Evolutionary conservation across 331 rosid species (phyloP).

Genomic region (Pyrus hybrid): DNA sequence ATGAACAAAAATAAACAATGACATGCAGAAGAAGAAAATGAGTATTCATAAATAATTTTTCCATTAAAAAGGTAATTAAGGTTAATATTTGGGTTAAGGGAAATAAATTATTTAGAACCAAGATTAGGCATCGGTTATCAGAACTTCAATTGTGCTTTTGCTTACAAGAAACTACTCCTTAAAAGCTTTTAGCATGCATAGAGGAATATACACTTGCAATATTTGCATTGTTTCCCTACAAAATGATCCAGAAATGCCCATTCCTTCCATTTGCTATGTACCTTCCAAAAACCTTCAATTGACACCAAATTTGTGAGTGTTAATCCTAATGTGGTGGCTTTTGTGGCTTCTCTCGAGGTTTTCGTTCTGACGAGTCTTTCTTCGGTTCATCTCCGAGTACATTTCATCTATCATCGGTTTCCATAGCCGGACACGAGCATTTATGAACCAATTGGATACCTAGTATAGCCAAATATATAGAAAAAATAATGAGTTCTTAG

Average conservation of each 20-base stretch:
- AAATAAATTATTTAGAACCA: background rate
- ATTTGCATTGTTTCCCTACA: no score
- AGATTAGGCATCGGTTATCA: background rate
- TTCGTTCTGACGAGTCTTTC: constrained; percentile 38
- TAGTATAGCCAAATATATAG: constrained; percentile 6
- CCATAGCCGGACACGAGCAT: constrained; percentile 90
- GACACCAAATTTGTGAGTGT: constrained; percentile 24
- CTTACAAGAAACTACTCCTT: background rate
- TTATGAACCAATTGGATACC: constrained; percentile 96
- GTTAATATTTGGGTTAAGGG: no score
- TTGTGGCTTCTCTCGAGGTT: constrained; percentile 25
- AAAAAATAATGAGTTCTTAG: background rate
- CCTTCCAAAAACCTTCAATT: constrained; percentile 23
- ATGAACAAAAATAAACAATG: no score
- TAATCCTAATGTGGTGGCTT: constrained; percentile 25
- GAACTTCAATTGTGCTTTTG: background rate
- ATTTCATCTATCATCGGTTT: constrained; percentile 95
- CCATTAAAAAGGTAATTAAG: no score
- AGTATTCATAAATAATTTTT: no score
- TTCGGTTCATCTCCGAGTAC: constrained; percentile 81
- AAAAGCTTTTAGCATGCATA: background rate
- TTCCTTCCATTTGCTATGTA: constrained; percentile 2
- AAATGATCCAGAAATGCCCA: background rate
- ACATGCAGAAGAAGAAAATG: no score
- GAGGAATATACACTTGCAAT: constrained; percentile 7